Conservation (phyloP, 768 basidiomycete species). For the Boletus tomentosulus region DNA sequence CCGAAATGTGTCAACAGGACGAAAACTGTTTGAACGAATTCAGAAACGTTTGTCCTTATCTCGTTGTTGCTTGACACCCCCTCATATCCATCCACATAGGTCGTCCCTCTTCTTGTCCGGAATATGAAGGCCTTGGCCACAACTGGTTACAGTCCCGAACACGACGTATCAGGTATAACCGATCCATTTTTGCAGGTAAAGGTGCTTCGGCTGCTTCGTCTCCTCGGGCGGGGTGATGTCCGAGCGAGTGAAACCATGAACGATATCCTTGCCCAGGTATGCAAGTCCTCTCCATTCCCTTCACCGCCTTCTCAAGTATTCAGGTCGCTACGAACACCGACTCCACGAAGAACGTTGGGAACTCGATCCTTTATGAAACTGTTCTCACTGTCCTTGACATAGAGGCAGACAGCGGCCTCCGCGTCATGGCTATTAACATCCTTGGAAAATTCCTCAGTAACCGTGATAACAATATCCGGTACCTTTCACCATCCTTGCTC, state of each 20-base stretch:
- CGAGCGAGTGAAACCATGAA: conserved; percentile 96
- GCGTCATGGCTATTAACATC: conserved; percentile 99
- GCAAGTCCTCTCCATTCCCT: conserved; percentile 3
- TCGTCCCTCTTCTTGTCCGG: conserved; percentile 88
- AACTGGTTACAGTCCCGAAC: conserved; percentile 96
- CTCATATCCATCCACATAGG: conserved; percentile 42
- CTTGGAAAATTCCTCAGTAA: conserved; percentile 97
- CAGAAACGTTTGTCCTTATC: conserved; percentile 61
- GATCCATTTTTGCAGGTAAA: conserved; percentile 96
- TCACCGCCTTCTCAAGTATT: conserved; percentile 1
- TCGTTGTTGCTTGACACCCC: neutral
- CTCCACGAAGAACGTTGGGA: conserved; percentile 95
- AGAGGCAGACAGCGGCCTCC: conserved; percentile 90
- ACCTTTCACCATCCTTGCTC: conserved; percentile 19
- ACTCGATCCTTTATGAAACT: conserved; percentile 96
- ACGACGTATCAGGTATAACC: conserved; percentile 99
- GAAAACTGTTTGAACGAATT: conserved; percentile 74
- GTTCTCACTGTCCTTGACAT: conserved; percentile 95
- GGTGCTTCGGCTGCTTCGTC: conserved; percentile 78
- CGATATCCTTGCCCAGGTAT: conserved; percentile 91
- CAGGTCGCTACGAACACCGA: conserved; percentile 99
- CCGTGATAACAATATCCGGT: conserved; percentile 98
- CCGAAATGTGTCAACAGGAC: conserved; percentile 90
- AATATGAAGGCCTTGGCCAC: conserved; percentile 93
- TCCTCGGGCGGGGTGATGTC: conserved; percentile 83